Conservation (phyloP, 805 yeast genomes). For the Peterozyma toletana region DNA sequence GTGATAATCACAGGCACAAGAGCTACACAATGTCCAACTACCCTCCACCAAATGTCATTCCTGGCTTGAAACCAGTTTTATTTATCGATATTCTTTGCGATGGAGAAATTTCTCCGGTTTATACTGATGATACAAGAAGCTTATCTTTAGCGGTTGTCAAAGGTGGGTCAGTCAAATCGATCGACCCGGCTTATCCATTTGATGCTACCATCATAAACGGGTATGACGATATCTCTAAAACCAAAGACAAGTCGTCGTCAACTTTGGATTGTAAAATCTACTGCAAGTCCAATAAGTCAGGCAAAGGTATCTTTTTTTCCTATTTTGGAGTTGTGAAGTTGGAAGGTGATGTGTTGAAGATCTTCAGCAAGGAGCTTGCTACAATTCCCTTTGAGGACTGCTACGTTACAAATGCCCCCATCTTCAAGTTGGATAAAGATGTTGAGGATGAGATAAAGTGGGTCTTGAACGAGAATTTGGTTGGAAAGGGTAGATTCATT, state of each 20-base stretch:
- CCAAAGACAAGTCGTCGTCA: conserved; percentile 17
- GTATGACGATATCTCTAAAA: conserved; percentile 36
- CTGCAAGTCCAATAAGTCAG: conserved; percentile 33
- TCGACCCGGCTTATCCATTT: conserved; percentile 29
- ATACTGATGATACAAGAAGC: neutral
- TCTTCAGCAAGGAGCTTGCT: conserved; percentile 11
- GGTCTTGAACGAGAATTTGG: conserved; percentile 38
- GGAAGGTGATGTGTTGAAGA: conserved; percentile 18
- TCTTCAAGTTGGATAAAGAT: conserved; percentile 31
- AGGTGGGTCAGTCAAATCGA: conserved; percentile 28
- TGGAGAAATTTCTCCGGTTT: neutral
- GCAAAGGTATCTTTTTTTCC: conserved; percentile 31
- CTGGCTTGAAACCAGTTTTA: conserved; percentile 4
- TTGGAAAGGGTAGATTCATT: conserved; percentile 56
- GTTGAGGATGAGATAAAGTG: conserved; percentile 40
- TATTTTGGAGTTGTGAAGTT: conserved; percentile 44
- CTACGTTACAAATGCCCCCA: conserved; percentile 42
- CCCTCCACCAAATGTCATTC: neutral
- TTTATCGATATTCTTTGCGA: conserved; percentile 1
- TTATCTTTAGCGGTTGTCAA: conserved; percentile 11
- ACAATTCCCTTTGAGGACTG: conserved; percentile 29
- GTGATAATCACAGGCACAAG: too few species aligned
- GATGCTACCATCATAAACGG: conserved; percentile 32
- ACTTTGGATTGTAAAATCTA: conserved; percentile 42
- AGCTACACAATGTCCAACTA: too few species aligned